Evolutionary conservation across 208 protist species (phyloP), one percentile per base, ranked within the genome.

Genomic region (Hexamita inflata): DNA sequence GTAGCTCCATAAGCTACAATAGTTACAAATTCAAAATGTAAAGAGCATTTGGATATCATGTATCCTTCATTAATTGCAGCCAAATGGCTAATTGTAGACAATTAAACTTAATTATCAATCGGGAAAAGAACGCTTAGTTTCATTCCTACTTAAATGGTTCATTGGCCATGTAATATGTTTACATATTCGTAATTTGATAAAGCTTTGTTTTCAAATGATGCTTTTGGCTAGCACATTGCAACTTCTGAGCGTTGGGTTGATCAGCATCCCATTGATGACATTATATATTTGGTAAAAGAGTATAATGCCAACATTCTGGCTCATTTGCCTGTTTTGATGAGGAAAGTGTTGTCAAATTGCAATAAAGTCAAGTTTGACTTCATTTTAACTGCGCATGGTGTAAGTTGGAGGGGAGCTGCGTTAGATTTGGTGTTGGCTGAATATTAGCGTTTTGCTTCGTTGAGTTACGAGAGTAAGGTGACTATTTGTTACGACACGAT

Each of bases 81-180:
- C n/a, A 70, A 11, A 38, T 70, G 64, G 64, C 38, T 32, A 11
- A 70, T 70, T 49, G 64, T 70, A 9, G 64, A 70, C 64, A 34
- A 13, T 2, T 45, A 70, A 38, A 45, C n/a, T 4, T 45, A 7
- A 15, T 34, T 70, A 35, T 32, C 2, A 19, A 70, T 70, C 38
- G 64, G 64, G 11, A 70, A 70, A 38, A 40, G 64, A n/a, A 70
- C 64, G 32, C 64, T 70, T n/a, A 70, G 42, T 7, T 70, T 70
- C 64, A 70, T 70, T 24, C 35, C 9, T 15, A 38, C 42, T 70
- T 34, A 7, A 29, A 28, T 70, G 32, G 19, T 70, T 13, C 64
- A 70, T 70, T 70, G 64, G 64, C 64, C 64, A 49, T 7, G 42
- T 15, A 45, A 7, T 11, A 70, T 34, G 11, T 45, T 70, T 4